A percentile compares a stretch with the other conserved stretches of the same genome.
These are phyloP conservation scores for Podila epicladia DNA, from an alignment of 192 early-diverging fungal species.

Conservation along the genomic window DNA sequence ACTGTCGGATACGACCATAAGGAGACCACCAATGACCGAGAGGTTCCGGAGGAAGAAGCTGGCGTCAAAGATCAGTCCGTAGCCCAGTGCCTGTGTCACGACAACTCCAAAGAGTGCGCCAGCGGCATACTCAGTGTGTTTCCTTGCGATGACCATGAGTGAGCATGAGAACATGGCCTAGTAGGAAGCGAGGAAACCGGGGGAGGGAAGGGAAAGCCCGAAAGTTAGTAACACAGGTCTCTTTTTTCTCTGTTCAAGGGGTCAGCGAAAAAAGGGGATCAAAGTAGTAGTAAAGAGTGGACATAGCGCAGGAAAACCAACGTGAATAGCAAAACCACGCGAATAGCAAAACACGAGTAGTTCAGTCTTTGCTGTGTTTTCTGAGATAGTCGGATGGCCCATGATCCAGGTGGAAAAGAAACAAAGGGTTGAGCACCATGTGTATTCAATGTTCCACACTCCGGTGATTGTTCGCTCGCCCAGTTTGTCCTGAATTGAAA, in stretches of 20 bases:
- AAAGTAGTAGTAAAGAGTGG: too few species aligned
- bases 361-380: too few species aligned
- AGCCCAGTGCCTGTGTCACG: conserved; percentile 89
- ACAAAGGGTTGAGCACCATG: too few species aligned
- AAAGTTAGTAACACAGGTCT: not conserved
- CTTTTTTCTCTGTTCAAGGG: not conserved
- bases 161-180: conserved; percentile 86
- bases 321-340: too few species aligned
- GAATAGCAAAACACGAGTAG: too few species aligned
- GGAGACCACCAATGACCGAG: conserved; percentile 92
- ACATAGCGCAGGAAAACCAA: too few species aligned
- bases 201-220: not conserved
- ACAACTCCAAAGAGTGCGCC: conserved; percentile 85
- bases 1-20: conserved; percentile 93
- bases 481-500: too few species aligned
- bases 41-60: conserved; percentile 92
- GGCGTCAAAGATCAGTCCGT: conserved; percentile 92
- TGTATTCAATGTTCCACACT: too few species aligned
- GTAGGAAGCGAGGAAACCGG: not conserved
- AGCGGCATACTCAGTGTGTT: conserved; percentile 86
- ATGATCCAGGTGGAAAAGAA: too few species aligned
- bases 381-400: too few species aligned
- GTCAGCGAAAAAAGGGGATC: too few species aligned
- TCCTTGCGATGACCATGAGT: conserved; percentile 82
- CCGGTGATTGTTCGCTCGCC: too few species aligned